Evolutionary conservation across 202 grass and related monocot species (phyloP).

Genomic region (Setaria italica): DNA sequence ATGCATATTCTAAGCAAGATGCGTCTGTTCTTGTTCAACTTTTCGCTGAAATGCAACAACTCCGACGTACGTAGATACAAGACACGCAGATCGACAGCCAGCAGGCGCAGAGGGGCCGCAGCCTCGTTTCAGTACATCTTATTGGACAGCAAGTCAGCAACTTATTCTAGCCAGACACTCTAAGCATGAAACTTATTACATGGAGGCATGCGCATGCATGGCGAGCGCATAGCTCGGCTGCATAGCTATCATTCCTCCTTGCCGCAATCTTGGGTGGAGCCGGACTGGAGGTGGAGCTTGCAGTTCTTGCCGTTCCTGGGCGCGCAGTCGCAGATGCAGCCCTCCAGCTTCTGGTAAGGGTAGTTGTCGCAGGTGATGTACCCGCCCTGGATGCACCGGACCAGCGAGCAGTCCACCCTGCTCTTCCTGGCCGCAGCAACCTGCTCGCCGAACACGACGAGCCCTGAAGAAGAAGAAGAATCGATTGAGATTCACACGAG

Average conservation of each 20-base stretch:
- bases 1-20: neutral
- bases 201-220: too few relatives aligned
- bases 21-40: neutral
- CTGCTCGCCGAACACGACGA: constrained; percentile 29
- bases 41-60: neutral
- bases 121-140: neutral
- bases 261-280: neutral
- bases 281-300: constrained; percentile 41
- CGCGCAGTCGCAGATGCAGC: constrained; percentile 51
- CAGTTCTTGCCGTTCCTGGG: constrained; percentile 42
- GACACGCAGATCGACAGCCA: neutral
- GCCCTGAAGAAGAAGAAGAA: neutral
- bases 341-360: constrained; percentile 25
- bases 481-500: neutral
- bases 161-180: neutral
- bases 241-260: neutral
- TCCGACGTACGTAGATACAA: too few relatives aligned
- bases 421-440: neutral
- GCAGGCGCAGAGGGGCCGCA: neutral
- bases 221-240: too few relatives aligned
- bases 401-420: constrained; percentile 4
- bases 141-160: neutral
- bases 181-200: neutral
- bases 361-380: constrained; percentile 64
- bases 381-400: constrained; percentile 45